These are phyloP conservation scores for Blastocystis hominis DNA, from an alignment of 352 stramenopile species.

Conservation along the genomic window DNA sequence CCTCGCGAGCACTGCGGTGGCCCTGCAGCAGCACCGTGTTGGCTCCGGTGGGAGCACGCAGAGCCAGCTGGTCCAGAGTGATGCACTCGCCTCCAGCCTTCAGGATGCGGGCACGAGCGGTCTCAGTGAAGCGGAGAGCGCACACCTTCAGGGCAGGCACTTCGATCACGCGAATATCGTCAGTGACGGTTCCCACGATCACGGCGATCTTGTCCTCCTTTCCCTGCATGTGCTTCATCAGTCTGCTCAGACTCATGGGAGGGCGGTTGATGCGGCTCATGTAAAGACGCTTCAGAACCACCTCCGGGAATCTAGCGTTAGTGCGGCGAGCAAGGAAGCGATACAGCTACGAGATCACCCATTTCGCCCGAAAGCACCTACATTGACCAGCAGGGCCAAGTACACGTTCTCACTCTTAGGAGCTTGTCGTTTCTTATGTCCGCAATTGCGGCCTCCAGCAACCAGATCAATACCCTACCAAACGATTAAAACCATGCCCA, in stretches of 20 bases:
- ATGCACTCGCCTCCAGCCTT: conserved; percentile 94
- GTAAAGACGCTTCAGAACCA: conserved; percentile 95
- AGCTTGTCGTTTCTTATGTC: conserved; percentile 91
- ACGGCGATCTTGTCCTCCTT: conserved; percentile 97
- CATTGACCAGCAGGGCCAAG: conserved; percentile 90
- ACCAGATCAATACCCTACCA: conserved; percentile 46
- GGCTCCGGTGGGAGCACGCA: conserved; percentile 86
- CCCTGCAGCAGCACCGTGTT: conserved; percentile 97
- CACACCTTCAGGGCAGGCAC: conserved; percentile 88
- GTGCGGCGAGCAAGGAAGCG: conserved; percentile 93
- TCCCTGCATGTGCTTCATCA: conserved; percentile 92
- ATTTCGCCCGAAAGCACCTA: conserved; percentile 62
- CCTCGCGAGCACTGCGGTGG: conserved; percentile 86
- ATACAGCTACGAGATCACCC: conserved; percentile 68
- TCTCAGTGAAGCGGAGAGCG: conserved; percentile 89
- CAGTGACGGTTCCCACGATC: conserved; percentile 92
- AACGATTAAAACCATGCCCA: background rate
- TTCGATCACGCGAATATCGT: conserved; percentile 92
- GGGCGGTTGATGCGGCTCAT: conserved; percentile 97
- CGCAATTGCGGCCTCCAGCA: conserved; percentile 64
- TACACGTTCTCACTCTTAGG: conserved; percentile 98
- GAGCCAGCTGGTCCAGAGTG: conserved; percentile 97
- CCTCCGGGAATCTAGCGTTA: conserved; percentile 93
- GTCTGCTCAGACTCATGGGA: conserved; percentile 85
- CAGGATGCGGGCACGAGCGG: too few relatives aligned